phyloP scores from a whole-genome alignment of 805 yeast species.

The Wickerhamomyces pijperi region DNA sequence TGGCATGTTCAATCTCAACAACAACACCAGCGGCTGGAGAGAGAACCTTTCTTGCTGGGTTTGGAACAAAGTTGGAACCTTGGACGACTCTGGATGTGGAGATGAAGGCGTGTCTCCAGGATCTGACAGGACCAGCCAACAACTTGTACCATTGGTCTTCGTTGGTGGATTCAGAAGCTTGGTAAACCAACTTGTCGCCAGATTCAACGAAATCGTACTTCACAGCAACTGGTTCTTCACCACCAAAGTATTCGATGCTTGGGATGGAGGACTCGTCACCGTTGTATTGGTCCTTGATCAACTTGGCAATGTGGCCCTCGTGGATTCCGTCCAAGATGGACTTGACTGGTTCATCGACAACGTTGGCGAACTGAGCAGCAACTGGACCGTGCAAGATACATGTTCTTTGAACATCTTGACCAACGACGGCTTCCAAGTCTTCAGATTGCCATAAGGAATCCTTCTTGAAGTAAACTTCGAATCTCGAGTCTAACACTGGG shows the following conservation, averaged over 20 bases:
- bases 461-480: constrained; percentile 94
- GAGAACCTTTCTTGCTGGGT: constrained; percentile 72
- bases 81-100: constrained; percentile 75
- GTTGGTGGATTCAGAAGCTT: constrained; percentile 25
- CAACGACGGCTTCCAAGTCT: constrained; percentile 92
- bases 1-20: constrained; percentile 47
- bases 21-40: constrained; percentile 59
- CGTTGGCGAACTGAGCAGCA: constrained; percentile 83
- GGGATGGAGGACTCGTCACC: constrained; percentile 71
- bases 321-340: constrained; percentile 83
- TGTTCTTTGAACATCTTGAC: constrained; percentile 94
- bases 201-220: constrained; percentile 22
- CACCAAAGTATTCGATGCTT: constrained; percentile 81
- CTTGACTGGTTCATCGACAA: constrained; percentile 86
- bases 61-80: constrained; percentile 66
- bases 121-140: constrained; percentile 66
- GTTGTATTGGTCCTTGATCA: constrained; percentile 58
- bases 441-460: constrained; percentile 99
- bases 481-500: constrained; percentile 88
- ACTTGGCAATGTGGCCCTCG: constrained; percentile 71
- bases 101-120: constrained; percentile 90
- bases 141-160: constrained; percentile 57
- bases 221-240: constrained; percentile 36
- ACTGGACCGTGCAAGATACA: constrained; percentile 98
- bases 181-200: constrained; percentile 25